Evolutionary conservation across 2,329 filamentous ascomycete species (phyloP), one percentile per base, ranked within the genome.

Genomic region (Fusarium drepaniforme): DNA sequence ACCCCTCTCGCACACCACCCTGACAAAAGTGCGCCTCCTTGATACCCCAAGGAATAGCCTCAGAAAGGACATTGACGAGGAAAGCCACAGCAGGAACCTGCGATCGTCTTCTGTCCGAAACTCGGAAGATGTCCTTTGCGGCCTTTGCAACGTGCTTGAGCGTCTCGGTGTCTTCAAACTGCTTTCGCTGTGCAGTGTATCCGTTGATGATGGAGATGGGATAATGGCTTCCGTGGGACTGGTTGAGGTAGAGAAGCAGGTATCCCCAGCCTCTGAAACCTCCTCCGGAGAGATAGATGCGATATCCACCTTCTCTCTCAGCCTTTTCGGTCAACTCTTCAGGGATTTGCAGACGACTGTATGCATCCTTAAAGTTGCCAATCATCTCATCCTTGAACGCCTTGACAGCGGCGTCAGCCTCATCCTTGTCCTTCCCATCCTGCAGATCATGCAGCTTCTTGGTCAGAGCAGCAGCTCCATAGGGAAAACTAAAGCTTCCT

Each of bases 251-350:
- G 6, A 84, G 80, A 44, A 94, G 86, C 15, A 93, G 82, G 77
- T 93, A 93, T 2, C 92, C 92, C 90, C 92, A 94, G 4, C 92
- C 92, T 58, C 92, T 85, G 76, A 94, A 93, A 0, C 92, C 92
- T 18, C 92, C 92, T 25, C 92, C 92, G 18, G 90, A 93, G 8
- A 94, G 86, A 73, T 93, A 94, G 1, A 94, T 84, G 5, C 88
- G 87, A 70, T 90, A 88, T 1, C 88, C 87, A 0, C 86, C 88
- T 2, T 85, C 77, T 13, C 80, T 76, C 28, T 84, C 81, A 1
- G 87, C 86, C 57, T 80, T 79, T 16, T 86, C 80, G 1, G 86
- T 73, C 44, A 93, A 81, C 21, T 87, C 84, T 3, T 84, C 75
- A 0, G 91, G 91, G 1, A 93, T 83, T 8, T 86, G 82, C 6